A percentile compares a stretch with the other conserved stretches of the same genome.
phyloP scores from a whole-genome alignment of 2,329 filamentous ascomycete species.

The Diaporthe batatas region DNA sequence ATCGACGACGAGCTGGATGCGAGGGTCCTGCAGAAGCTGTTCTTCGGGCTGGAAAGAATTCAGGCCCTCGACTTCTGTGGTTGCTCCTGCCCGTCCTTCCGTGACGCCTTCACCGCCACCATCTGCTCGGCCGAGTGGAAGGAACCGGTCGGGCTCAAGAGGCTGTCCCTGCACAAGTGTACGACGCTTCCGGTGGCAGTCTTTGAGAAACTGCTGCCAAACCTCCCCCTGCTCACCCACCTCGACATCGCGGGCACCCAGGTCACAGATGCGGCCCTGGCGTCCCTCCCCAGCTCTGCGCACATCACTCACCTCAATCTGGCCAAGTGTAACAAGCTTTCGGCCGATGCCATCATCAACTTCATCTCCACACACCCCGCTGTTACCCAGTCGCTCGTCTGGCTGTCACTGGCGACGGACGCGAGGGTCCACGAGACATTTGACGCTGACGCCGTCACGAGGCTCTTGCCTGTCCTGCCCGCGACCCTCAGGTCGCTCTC shows the following conservation, averaged over 20 bases:
- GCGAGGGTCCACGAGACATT: constrained; percentile 79
- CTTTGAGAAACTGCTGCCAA: constrained; percentile 79
- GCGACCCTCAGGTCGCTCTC: constrained; percentile 78
- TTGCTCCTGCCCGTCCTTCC: constrained; percentile 77
- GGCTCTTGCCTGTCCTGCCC: constrained; percentile 76
- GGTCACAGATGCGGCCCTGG: constrained; percentile 78
- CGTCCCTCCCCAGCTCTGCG: constrained; percentile 78
- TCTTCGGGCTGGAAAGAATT: constrained; percentile 74
- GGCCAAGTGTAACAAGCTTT: constrained; percentile 79
- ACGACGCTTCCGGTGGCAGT: constrained; percentile 75
- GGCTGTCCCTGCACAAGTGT: constrained; percentile 84
- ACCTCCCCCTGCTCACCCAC: constrained; percentile 78
- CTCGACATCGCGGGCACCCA: constrained; percentile 84
- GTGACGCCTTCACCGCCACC: constrained; percentile 71
- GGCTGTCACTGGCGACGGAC: constrained; percentile 80
- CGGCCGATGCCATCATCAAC: constrained; percentile 74
- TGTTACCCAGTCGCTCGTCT: constrained; percentile 73
- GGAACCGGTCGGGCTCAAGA: constrained; percentile 70
- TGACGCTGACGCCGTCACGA: constrained; percentile 73
- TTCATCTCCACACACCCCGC: constrained; percentile 81
- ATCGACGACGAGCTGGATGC: constrained; percentile 80
- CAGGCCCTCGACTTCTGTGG: constrained; percentile 82
- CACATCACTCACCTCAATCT: constrained; percentile 83
- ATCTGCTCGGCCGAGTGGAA: constrained; percentile 61
- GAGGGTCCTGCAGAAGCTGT: constrained; percentile 78